Conservation (phyloP, 2,329 filamentous ascomycete species). For the Aspergillus spinulosporus region DNA sequence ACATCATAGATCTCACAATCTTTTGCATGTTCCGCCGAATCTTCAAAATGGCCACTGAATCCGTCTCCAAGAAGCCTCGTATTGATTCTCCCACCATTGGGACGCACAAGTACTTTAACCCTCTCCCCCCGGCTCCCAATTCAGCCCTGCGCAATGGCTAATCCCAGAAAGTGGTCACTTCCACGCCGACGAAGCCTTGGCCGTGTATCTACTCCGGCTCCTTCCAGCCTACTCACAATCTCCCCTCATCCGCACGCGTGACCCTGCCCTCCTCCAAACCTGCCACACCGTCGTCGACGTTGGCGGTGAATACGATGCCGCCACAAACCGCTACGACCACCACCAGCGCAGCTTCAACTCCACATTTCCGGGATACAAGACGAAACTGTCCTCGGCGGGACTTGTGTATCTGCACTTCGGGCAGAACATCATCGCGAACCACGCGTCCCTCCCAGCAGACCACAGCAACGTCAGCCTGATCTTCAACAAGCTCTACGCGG, state of each 20-base stretch:
- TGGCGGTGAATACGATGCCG: constrained; percentile 86
- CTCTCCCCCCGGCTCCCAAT: too few species aligned
- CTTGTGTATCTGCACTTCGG: constrained; percentile 97
- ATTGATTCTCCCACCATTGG: constrained; percentile 72
- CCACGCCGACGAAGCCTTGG: constrained; percentile 96
- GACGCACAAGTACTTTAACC: constrained; percentile 70
- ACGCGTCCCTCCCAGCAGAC: constrained; percentile 61
- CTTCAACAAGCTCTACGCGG: constrained; percentile 85
- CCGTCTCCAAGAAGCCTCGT: constrained; percentile 80
- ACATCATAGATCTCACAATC: background rate
- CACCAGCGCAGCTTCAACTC: constrained; percentile 90
- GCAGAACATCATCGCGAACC: constrained; percentile 72
- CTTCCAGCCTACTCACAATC: constrained; percentile 80
- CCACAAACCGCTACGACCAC: constrained; percentile 83
- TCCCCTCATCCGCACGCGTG: constrained; percentile 79
- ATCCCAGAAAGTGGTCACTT: constrained; percentile 71
- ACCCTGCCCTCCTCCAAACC: constrained; percentile 71
- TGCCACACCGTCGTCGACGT: constrained; percentile 98
- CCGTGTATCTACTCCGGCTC: constrained; percentile 90
- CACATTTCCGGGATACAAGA: constrained; percentile 78
- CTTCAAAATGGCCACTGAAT: constrained; percentile 64
- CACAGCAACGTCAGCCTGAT: constrained; percentile 70
- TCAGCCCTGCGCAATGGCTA: constrained; percentile 8
- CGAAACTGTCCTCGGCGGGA: constrained; percentile 90
- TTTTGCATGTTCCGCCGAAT: constrained; percentile 40